These are phyloP conservation scores for Pogostemon cablin DNA, from an alignment of 257 asterid species.

Conservation along the genomic window DNA sequence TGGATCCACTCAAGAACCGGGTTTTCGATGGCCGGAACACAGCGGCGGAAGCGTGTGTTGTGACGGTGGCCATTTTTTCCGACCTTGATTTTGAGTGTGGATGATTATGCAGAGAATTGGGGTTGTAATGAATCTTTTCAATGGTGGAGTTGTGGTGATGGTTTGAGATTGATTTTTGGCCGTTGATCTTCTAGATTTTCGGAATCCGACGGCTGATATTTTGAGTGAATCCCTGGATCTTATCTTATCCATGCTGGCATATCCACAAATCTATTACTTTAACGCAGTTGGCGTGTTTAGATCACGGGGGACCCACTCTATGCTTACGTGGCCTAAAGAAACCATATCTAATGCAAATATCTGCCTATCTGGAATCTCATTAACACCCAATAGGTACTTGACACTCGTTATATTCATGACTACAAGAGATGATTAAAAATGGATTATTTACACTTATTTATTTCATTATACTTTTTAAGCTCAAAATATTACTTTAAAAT, in stretches of 20 bases:
- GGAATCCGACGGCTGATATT: conserved; percentile 50
- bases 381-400: background rate
- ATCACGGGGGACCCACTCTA: conserved; percentile 37
- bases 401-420: background rate
- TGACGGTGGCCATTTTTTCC: conserved; percentile 66
- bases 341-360: background rate
- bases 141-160: conserved; percentile 50
- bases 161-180: conserved; percentile 35
- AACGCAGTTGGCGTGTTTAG: conserved; percentile 58
- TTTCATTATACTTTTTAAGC: no score
- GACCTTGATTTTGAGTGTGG: background rate
- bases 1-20: conserved; percentile 71
- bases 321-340: conserved; percentile 32
- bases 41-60: conserved; percentile 75
- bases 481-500: no score
- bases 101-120: conserved; percentile 15
- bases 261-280: conserved; percentile 60
- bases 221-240: conserved; percentile 47
- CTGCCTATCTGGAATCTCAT: background rate
- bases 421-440: background rate
- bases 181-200: conserved; percentile 49
- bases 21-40: conserved; percentile 72
- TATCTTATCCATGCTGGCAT: conserved; percentile 70
- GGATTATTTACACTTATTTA: no score
- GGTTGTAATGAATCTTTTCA: conserved; percentile 33